Conservation (phyloP, 306 rosid genomes). For the Elaeagnus macrophylla region DNA sequence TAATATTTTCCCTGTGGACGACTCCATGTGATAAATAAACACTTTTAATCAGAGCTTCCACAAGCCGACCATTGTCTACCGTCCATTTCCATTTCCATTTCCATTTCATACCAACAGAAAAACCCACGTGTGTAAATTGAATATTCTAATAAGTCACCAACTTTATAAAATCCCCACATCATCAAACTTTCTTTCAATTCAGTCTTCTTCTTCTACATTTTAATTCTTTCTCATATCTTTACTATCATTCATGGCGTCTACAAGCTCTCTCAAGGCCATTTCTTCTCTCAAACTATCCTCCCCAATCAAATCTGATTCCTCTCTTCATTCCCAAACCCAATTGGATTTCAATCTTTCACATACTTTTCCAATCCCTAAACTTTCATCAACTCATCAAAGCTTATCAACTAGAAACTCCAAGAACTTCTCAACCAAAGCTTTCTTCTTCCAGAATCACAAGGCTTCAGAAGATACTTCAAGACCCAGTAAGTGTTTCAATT, state of each 20-base stretch:
- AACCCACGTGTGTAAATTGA: conserved; percentile 22
- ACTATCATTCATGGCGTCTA: conserved; percentile 43
- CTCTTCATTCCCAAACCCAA: conserved; percentile 28
- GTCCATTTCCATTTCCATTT: conserved; percentile 5
- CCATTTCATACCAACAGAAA: neutral
- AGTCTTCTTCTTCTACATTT: neutral
- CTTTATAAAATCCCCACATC: conserved; percentile 16
- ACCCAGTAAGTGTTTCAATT: conserved; percentile 31
- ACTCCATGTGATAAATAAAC: neutral
- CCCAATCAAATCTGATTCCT: conserved; percentile 14
- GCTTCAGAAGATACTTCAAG: conserved; percentile 23
- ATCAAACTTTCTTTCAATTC: neutral
- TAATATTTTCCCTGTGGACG: neutral
- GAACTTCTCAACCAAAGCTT: conserved; percentile 28
- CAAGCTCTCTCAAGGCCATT: conserved; percentile 29
- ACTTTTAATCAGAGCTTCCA: neutral
- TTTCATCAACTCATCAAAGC: conserved; percentile 15
- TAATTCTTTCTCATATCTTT: neutral
- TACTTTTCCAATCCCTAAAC: conserved; percentile 22
- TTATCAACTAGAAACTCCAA: conserved; percentile 22
- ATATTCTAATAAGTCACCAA: neutral
- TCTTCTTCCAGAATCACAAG: conserved; percentile 42
- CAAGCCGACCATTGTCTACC: conserved; percentile 13
- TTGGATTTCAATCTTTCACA: conserved; percentile 30
- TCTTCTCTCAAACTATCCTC: conserved; percentile 29